Evolutionary conservation across 441 rosid species (phyloP), one percentile per base, ranked within the genome.

Genomic region (Gossypium gossypioides): DNA sequence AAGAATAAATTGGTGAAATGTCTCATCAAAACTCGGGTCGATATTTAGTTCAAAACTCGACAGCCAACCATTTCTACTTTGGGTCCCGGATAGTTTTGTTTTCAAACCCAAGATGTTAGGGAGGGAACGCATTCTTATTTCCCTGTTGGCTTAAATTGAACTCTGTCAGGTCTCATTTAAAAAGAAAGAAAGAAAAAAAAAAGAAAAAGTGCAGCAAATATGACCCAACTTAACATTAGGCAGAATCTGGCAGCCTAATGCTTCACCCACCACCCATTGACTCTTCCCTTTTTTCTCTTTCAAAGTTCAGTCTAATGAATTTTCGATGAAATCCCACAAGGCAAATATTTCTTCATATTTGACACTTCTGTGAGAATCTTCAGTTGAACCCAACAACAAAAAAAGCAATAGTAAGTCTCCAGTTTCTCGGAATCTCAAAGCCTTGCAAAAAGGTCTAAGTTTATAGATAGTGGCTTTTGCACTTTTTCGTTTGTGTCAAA

Each of bases 211-310:
- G 46, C 71, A 50, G 9, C 71, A 68, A 55, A 55, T 52, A 18
- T 68, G 71, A 58, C 55, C 40, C 54, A 25, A 21, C 50, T 13
- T 46, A 69, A 34, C 10, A 64, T 52, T 64, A 69, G 80, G 77
- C 73, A 79, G 21, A 73, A 59, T 63, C 55, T 58, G 73, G 56
- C 67, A 13, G 24, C 44, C 76, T 52, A 34, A 64, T 37, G 32
- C 48, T 63, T 71, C 51, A 61, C 67, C 37, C 51, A 61, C 58
- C 52, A 18, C 62, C 63, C 54, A 63, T 13, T 22, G 54, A 52
- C 6, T 13, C 29, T 42, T 42, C 13, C 1, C 61, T 22, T 22
- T 22, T 10, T 56, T 56, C 5, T 46, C 13, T 12, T 24, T 46
- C 34, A 27, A 22, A 44, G 37, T 13, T n/a, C 29, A 6, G 27